Evolutionary conservation across 257 asterid species (phyloP).

Genomic region (Fraxinus cuspidata): DNA sequence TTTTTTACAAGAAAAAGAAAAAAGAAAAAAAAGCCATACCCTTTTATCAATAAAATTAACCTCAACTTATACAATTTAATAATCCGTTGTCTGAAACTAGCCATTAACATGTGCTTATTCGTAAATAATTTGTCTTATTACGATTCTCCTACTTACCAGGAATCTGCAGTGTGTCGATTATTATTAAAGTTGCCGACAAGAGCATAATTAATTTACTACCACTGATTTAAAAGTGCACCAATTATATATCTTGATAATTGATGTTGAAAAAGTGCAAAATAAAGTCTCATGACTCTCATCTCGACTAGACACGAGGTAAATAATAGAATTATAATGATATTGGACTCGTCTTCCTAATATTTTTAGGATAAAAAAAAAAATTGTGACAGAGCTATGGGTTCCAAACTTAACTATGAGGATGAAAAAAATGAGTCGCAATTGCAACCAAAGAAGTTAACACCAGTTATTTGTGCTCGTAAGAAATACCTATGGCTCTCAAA

Average conservation of each 20-base stretch:
- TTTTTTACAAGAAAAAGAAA: not conserved
- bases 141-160: slow-evolving; percentile 22
- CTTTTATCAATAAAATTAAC: not conserved
- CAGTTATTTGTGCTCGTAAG: no score
- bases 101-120: not conserved
- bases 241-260: not conserved
- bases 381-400: no score
- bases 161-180: not conserved
- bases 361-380: no score
- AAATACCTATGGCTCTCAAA: no score
- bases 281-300: no score
- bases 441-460: no score
- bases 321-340: no score
- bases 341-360: no score
- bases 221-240: not conserved
- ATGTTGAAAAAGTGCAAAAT: no score
- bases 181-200: slow-evolving; percentile 11
- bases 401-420: no score
- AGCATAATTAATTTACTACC: not conserved
- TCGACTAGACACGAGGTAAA: no score
- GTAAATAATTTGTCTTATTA: not conserved
- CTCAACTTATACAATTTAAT: not conserved
- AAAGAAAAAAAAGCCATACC: not conserved
- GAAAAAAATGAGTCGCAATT: no score
- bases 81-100: not conserved